Evolutionary conservation across 208 protist genomes (phyloP).

Genomic region (Novymonas esmeraldas): DNA sequence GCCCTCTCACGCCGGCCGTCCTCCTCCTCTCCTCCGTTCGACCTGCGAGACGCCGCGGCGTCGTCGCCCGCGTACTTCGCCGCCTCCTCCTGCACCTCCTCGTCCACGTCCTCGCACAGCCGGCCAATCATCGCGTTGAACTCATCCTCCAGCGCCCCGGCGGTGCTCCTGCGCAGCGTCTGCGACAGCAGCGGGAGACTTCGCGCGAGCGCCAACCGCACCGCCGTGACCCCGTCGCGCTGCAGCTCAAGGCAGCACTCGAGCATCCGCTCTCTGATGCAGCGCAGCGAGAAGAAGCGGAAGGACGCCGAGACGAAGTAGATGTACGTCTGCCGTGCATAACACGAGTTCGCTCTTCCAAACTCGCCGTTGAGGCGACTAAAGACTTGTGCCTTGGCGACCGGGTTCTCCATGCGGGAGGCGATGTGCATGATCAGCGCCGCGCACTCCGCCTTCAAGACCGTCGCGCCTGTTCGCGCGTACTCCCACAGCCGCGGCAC

Average conservation of each 20-base stretch:
- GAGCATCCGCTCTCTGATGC: constrained; percentile 82
- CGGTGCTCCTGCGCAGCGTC: constrained; percentile 37
- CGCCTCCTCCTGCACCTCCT: constrained; percentile 59
- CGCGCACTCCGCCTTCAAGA: constrained; percentile 69
- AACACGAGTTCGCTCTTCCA: constrained; percentile 63
- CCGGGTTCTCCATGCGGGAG: constrained; percentile 38
- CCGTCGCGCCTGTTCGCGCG: constrained; percentile 61
- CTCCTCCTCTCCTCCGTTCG: constrained; percentile 39
- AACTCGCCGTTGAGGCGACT: constrained; percentile 87
- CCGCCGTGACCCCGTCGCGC: constrained; percentile 72
- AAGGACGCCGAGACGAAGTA: constrained; percentile 61
- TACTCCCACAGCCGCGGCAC: constrained; percentile 63
- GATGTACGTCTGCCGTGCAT: constrained; percentile 75
- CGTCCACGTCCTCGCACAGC: constrained; percentile 76
- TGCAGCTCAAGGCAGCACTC: constrained; percentile 81
- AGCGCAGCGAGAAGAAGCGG: constrained; percentile 72
- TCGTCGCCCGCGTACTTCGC: constrained; percentile 16
- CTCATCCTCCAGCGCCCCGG: constrained; percentile 63
- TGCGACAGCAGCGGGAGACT: constrained; percentile 48
- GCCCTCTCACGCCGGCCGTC: constrained; percentile 70
- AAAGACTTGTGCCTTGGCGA: constrained; percentile 76
- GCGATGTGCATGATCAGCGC: constrained; percentile 58
- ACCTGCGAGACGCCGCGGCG: constrained; percentile 11
- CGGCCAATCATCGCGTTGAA: constrained; percentile 76
- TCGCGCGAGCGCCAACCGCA: constrained; percentile 69